phyloP scores from a whole-genome alignment of 805 yeast species.

The Candida tibetensis region DNA sequence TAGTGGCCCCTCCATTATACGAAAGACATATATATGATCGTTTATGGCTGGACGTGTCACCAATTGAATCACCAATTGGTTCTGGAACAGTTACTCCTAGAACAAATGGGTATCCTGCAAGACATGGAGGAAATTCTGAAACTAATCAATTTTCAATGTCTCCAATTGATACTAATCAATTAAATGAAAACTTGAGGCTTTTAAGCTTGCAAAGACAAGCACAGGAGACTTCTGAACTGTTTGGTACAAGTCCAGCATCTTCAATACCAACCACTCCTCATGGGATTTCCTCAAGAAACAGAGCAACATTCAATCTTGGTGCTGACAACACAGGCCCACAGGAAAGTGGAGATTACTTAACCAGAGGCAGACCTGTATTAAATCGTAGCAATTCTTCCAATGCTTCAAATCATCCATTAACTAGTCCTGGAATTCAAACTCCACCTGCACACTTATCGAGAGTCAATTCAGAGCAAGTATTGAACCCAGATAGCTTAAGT shows the following conservation, averaged over 20 bases:
- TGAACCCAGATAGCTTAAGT: conserved; percentile 33
- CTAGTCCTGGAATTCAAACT: conserved; percentile 42
- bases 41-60: conserved; percentile 66
- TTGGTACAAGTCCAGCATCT: conserved; percentile 1
- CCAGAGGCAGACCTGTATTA: conserved; percentile 13
- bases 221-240: conserved; percentile 26
- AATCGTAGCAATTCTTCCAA: neutral
- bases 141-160: conserved; percentile 31
- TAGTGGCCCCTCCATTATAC: conserved; percentile 83
- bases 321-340: conserved; percentile 18
- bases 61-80: conserved; percentile 42
- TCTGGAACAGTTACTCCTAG: conserved; percentile 44
- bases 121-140: neutral
- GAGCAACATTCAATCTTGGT: conserved; percentile 36
- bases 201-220: conserved; percentile 49
- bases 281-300: conserved; percentile 19
- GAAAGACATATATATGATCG: conserved; percentile 79
- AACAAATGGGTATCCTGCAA: conserved; percentile 3
- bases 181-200: conserved; percentile 52
- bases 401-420: conserved; percentile 8
- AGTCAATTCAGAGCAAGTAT: conserved; percentile 43
- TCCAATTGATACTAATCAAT: conserved; percentile 36
- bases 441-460: conserved; percentile 63
- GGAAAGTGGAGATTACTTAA: conserved; percentile 33
- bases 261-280: conserved; percentile 9